phyloP scores from a whole-genome alignment of 352 stramenopile genomes.

The Phytophthora ohioensis region DNA sequence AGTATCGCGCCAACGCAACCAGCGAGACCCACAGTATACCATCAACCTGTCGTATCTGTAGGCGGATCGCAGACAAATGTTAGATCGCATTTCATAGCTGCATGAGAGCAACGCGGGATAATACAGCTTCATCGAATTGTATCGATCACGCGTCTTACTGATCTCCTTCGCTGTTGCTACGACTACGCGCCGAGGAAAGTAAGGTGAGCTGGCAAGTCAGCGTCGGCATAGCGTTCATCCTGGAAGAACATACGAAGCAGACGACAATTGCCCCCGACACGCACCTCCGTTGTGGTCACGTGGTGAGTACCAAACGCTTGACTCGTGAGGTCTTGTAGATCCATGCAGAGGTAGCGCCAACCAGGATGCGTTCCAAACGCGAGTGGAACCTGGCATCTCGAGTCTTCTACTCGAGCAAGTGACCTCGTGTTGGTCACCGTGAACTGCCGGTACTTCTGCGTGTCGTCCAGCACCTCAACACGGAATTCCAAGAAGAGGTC shows the following conservation, averaged over 20 bases:
- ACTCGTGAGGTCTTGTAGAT: constrained; percentile 72
- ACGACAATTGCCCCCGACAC: constrained; percentile 69
- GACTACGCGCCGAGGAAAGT: constrained; percentile 62
- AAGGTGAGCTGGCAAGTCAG: constrained; percentile 69
- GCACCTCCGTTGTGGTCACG: constrained; percentile 74
- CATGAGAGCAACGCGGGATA: not conserved
- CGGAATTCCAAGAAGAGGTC: constrained; percentile 76
- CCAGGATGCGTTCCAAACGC: constrained; percentile 47
- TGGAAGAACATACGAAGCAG: constrained; percentile 85
- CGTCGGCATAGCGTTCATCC: constrained; percentile 78
- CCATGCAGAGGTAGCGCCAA: constrained; percentile 82
- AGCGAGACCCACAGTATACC: constrained; percentile 87
- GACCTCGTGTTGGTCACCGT: constrained; percentile 76
- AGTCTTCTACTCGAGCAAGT: constrained; percentile 64
- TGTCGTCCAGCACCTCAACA: constrained; percentile 76
- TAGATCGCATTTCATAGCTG: constrained; percentile 11
- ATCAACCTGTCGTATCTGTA: constrained; percentile 91
- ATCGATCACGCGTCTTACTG: not conserved
- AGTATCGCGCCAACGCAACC: constrained; percentile 88
- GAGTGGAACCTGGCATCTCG: constrained; percentile 70
- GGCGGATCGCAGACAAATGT: not conserved
- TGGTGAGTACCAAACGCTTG: constrained; percentile 80
- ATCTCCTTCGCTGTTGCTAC: not conserved
- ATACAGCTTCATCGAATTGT: constrained; percentile 8
- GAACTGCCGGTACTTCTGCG: constrained; percentile 71